Base-by-base conservation (phyloP, 176 grass and related monocot genomes). In the Areca catechu region DNA sequence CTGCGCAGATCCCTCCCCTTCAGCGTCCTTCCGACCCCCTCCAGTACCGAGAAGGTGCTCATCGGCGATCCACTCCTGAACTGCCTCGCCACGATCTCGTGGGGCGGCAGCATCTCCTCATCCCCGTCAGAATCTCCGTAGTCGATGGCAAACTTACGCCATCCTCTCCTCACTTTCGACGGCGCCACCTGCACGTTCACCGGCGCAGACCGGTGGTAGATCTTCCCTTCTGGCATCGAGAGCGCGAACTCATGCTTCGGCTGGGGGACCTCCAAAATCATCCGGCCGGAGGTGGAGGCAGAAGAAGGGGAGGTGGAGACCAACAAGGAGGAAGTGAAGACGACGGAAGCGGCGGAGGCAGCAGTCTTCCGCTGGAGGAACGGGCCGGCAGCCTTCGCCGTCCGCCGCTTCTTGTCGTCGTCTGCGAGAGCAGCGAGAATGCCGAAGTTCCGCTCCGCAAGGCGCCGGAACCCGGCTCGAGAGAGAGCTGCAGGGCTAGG, bases 1-100 rank as follows among this genome's bases (percentile, higher is more conserved):
- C 83, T 81, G 58, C 73, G 77, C 58, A 92, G 87, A 59, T 98
- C 93, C 62, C 93, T 79, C 24, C 93, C 93, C 67, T 98, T 98
- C 15, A 92, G 83, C 16, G 81, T 98, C 63, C 84, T 72, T 3
- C 93, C 88, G 0, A 81, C 81, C 27, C 88, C 87, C 70, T 92
- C 88, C 63, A 83, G 76, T 53, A 92, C 63, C 1, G 84, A 98
- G 66, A 80, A 98, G 7, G 86, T 90, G 20, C 80, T 88, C 81
- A 80, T 72, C 21, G 80, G 78, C 50, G 75, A 88, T 29, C 80
- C 80, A 77, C 64, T 70, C 20, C 82, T 73, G 24, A 63, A 65
- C 3, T 64, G 50, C 58, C 75, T 78, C 22, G 75, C 87, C 30
- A 92, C 81, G 60, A 91, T 67, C 69, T 92, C 84, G 65, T 98